Percentiles rank a stretch among this genome's conserved stretches.
These are phyloP conservation scores for Penicillium crustosum DNA, from an alignment of 2,329 filamentous ascomycete species.

Conservation along the genomic window DNA sequence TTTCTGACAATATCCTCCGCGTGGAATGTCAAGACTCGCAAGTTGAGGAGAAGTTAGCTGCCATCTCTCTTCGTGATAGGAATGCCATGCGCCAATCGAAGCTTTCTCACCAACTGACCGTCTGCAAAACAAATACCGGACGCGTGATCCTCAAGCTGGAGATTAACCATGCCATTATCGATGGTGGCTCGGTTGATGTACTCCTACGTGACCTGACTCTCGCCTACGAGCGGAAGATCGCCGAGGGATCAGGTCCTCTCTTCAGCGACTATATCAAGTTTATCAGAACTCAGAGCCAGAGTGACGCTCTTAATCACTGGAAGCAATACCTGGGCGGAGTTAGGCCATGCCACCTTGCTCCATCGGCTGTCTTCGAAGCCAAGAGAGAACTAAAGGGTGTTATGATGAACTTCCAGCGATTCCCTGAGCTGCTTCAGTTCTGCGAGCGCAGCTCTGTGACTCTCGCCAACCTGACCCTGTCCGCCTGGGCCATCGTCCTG, in stretches of 20 bases:
- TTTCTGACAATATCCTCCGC: conserved; percentile 27
- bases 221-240: conserved; percentile 34
- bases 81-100: conserved; percentile 28
- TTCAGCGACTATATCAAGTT: conserved; percentile 43
- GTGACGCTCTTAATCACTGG: conserved; percentile 36
- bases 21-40: conserved; percentile 33
- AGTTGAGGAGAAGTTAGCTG: conserved; percentile 29
- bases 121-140: conserved; percentile 34
- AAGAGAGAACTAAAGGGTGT: conserved; percentile 27
- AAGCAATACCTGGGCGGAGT: conserved; percentile 35
- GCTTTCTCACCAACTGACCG: conserved; percentile 36
- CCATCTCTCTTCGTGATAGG: conserved; percentile 29
- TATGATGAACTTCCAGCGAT: conserved; percentile 33
- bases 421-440: conserved; percentile 32
- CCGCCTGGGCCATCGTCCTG: conserved; percentile 43
- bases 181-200: conserved; percentile 37
- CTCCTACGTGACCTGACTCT: conserved; percentile 33
- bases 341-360: conserved; percentile 33
- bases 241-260: conserved; percentile 29
- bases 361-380: conserved; percentile 6
- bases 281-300: conserved; percentile 29
- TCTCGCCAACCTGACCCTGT: conserved; percentile 39
- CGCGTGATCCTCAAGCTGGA: conserved; percentile 38
- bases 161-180: conserved; percentile 42
- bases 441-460: conserved; percentile 35